Conservation (phyloP, 2,329 filamentous ascomycete genomes). For the Pseudogymnoascus sp. region DNA sequence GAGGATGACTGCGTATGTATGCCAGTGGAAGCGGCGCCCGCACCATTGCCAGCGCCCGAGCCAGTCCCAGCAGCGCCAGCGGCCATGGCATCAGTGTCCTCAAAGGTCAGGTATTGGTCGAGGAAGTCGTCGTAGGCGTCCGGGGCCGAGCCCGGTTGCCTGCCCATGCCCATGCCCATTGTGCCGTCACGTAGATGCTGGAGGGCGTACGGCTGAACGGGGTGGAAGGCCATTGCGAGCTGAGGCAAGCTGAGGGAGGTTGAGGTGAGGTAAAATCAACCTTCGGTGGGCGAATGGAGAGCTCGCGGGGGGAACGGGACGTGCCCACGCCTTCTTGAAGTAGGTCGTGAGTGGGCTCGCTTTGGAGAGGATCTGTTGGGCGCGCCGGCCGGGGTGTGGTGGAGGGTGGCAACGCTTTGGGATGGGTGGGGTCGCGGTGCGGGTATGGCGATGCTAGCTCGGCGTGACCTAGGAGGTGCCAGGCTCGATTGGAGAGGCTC, state of each 20-base stretch:
- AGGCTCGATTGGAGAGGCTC: not conserved
- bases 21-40: not conserved
- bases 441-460: not conserved
- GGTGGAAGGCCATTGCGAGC: not conserved
- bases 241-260: not conserved
- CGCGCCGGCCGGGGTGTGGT: not conserved
- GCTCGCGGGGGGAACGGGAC: not conserved
- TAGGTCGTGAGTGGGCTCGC: not conserved
- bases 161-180: not conserved
- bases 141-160: not conserved
- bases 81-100: conserved; percentile 33
- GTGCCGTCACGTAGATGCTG: not conserved
- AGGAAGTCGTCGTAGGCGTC: conserved; percentile 54
- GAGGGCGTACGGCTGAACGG: not conserved
- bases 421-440: not conserved
- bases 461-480: not conserved
- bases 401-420: not conserved
- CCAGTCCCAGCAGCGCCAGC: not conserved
- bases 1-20: not conserved
- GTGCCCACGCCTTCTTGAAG: not conserved
- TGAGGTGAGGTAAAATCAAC: not conserved
- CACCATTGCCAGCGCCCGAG: not conserved
- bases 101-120: conserved; percentile 53
- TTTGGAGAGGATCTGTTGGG: not conserved
- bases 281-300: not conserved